Evolutionary conservation across 805 yeast species (phyloP), one percentile per base, ranked within the genome.

Genomic region (Clavispora vitiphila): DNA sequence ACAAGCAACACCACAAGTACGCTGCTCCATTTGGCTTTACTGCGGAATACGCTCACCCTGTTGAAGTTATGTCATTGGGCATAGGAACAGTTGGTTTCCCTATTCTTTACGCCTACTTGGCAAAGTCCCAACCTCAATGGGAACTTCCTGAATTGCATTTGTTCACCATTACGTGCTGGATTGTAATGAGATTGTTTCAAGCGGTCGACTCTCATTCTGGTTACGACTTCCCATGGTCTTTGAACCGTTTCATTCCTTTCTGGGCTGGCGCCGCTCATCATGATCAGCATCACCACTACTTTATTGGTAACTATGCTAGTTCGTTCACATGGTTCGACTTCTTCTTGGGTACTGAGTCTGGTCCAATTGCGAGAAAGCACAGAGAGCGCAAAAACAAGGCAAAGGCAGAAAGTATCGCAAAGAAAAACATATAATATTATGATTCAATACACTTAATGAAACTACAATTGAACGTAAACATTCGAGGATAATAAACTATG

Each of bases 261-360:
- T 77, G 83, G 83, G 81, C 83, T 8, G 83, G 82, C 24, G 81
- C 81, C 29, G 80, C 74, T 42, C 83, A 77, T 52, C 83, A 77
- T 53, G 83, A 77, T 52, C 69, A 71, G 44, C 83, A 77, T 49
- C 83, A 77, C 49, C 83, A 76, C 51, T 74, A 71, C 56, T 77
- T 77, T 49, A 76, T 77, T 45, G 83, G 83, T 15, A 73, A 73
- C 52, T 77, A 77, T 50, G 78, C 82, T 20, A 72, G 78, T 31
- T 67, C 76, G 21, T 77, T 77, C 62, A 72, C 80, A 55, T 75
- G 79, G 77, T 76, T 78, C 76, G 83, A 77, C 50, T 72, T 51
- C 50, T 48, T 64, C 16, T 64, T 77, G 48, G 74, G 67, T 40
- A 76, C 81, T 12, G 81, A 77, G 54, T 74, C 80, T 21, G 83